Evolutionary conservation across 805 yeast species (phyloP).

Genomic region (Yarrowia bubula): DNA sequence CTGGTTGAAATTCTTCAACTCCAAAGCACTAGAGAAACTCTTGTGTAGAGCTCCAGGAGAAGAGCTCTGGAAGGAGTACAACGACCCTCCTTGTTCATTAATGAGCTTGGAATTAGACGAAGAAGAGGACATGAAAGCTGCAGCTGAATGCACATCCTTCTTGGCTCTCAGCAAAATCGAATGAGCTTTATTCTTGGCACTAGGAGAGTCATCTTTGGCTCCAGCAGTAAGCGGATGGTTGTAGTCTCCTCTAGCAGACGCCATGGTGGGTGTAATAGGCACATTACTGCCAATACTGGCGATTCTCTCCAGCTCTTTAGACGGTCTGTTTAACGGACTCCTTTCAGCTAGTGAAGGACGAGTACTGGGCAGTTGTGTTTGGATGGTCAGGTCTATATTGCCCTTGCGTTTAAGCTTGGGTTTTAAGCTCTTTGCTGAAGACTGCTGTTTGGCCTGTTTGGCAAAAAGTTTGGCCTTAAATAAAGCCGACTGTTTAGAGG

Average conservation of each 20-base stretch:
- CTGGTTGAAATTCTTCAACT: conserved; percentile 33
- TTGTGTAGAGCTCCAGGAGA: conserved; percentile 39
- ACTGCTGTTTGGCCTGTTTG: conserved; percentile 36
- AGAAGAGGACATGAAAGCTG: conserved; percentile 43
- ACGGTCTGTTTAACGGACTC: conserved; percentile 39
- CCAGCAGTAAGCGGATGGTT: background rate
- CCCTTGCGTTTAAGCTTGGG: conserved; percentile 27
- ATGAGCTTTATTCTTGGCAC: conserved; percentile 36
- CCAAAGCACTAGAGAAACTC: conserved; percentile 35
- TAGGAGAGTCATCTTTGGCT: conserved; percentile 29
- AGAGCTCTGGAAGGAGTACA: conserved; percentile 44
- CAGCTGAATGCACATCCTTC: conserved; percentile 41
- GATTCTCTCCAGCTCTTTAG: conserved; percentile 41
- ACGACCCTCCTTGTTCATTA: conserved; percentile 42
- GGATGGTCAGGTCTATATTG: conserved; percentile 34
- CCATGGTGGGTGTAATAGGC: conserved; percentile 27
- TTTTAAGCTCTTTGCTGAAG: conserved; percentile 22
- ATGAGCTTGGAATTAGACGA: conserved; percentile 45
- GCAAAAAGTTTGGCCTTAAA: conserved; percentile 41
- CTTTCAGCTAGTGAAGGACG: conserved; percentile 35
- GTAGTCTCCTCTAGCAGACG: conserved; percentile 17
- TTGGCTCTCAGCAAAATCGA: conserved; percentile 42
- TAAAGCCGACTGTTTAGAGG: conserved; percentile 32
- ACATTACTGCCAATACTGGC: conserved; percentile 38
- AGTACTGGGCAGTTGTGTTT: conserved; percentile 34